Base-by-base conservation (phyloP, 306 rosid species). In the Parietaria judaica region DNA sequence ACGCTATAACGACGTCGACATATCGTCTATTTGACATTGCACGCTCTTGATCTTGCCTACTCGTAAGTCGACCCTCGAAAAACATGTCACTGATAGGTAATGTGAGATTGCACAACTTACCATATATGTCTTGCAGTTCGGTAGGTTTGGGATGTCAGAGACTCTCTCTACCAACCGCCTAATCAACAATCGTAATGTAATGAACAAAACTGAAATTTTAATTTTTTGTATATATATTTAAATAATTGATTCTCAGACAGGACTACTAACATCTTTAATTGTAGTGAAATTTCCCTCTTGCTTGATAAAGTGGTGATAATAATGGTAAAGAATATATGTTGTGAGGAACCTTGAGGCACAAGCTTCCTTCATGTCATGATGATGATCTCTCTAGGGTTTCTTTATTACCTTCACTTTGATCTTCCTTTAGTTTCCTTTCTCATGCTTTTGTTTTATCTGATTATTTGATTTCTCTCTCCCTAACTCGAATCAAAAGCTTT, bases 321-420 rank as follows among this genome's bases (percentile, higher is more conserved):
- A 34, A 66, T 66, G 17, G 11, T 36, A 54, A 31, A 7, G 45
- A 23, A 23, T 23, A 23, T 23, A 10, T 38, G 6, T 13, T 49
- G 58, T 16, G 3, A 31, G 61, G 74, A 78, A 70, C 68, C 97
- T 80, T 86, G 84, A 75, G 72, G 49, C 78, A 80, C 80, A 89
- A 80, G 95, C 87, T 78, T 78, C 78, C 64, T 7, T 11, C 68
- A 23, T 23, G 31, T 37, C 61, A 43, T 66, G 46, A 41, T 60
- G 45, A 8, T 75, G 50, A 79, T 68, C 75, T 62, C 36, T 36
- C 6, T 56, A 38, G 7, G 17, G 59, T 39, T 59, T 73, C 82
- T 79, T 70, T 77, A 71, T 69, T 54, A 72, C 71, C 45, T 66
- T 41, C 56, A 53, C 53, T 47, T 58, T 65, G 51, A 70, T 66